Base-by-base conservation (phyloP, 495 filamentous ascomycete genomes). In the Aspergillus avenaceus region DNA sequence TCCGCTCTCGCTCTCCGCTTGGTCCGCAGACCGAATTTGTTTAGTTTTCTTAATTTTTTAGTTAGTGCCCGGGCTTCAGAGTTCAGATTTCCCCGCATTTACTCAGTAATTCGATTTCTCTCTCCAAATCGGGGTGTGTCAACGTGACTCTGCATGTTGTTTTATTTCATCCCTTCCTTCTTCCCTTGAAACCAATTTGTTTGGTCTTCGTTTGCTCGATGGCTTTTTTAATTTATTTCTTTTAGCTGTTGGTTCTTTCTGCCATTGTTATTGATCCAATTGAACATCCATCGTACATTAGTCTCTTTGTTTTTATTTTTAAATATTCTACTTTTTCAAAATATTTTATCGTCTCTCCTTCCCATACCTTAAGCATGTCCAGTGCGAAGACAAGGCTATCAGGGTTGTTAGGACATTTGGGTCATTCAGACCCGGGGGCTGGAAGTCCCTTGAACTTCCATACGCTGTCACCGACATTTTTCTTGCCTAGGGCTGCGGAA, bases 401-500 rank as follows among this genome's bases (percentile, higher is more conserved):
- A 18, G 78, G 84, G n/a, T 70, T 88, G 13, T 71, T 78, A 16
- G 80, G 67, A 72, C 86, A 74, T 64, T 83, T 64, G 62, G 83
- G 57, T 80, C 93, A 72, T 72, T 88, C 69, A 58, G 70, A 53
- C 32, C 60, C 41, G 64, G 58, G 47, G 64, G 56, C 28, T 13
- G 19, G 21, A 23, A 34, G 14, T 24, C 24, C 7, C 32, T 84
- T 56, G 72, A 82, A 96, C 72, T 74, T 87, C 55, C 88, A 93
- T 62, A 81, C 84, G 9, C 81, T 98, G 14, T 90, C 88, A 1
- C 93, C 93, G 0, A 98, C 95, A 2, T 83, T 81, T 67, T 97
- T 96, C 64, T 79, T 98, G 12, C 85, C 86, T 26, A 83, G 92
- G 44, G 93, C 93, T 23, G 93, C 92, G 4, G 74, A 78, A 29